Conservation (phyloP, 306 rosid species). For the Acacia acuminata region DNA sequence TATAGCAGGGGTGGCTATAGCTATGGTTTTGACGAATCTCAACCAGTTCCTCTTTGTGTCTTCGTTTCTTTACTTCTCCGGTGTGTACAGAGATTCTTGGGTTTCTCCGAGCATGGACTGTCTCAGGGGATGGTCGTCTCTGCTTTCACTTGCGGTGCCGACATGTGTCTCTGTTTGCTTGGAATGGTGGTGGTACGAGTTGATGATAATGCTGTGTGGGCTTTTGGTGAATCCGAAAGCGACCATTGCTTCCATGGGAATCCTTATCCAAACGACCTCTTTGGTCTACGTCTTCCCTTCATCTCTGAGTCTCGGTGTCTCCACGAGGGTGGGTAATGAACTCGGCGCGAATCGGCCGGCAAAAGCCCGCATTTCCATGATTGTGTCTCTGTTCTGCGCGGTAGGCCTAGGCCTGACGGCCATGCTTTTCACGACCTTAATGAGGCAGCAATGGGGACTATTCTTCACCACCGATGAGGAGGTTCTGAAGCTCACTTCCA, state of each 20-base stretch:
- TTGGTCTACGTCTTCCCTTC: constrained; percentile 94
- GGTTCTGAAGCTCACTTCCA: constrained; percentile 64
- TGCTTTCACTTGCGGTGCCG: constrained; percentile 77
- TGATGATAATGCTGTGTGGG: constrained; percentile 92
- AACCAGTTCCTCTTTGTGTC: constrained; percentile 64
- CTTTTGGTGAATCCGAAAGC: constrained; percentile 78
- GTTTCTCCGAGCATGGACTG: constrained; percentile 74
- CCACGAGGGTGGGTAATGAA: constrained; percentile 79
- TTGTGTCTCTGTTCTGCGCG: constrained; percentile 66
- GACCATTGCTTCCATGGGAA: constrained; percentile 92
- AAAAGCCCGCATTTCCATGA: constrained; percentile 78
- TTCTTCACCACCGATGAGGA: constrained; percentile 73
- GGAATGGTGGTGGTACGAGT: constrained; percentile 99
- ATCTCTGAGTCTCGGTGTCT: constrained; percentile 81
- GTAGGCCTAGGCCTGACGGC: constrained; percentile 66
- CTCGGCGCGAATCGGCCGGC: constrained; percentile 80
- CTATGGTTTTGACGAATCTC: constrained; percentile 81
- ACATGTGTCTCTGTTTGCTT: constrained; percentile 91
- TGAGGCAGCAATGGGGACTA: constrained; percentile 83
- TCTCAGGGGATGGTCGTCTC: constrained; percentile 73
- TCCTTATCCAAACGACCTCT: constrained; percentile 87
- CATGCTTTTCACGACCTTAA: constrained; percentile 67
- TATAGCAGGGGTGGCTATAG: constrained; percentile 78
- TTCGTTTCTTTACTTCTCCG: constrained; percentile 67
- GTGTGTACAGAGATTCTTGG: constrained; percentile 72